Evolutionary conservation across 1,139 yeast species (phyloP), one percentile per base, ranked within the genome.

Genomic region (Saccharomyces hybrid): DNA sequence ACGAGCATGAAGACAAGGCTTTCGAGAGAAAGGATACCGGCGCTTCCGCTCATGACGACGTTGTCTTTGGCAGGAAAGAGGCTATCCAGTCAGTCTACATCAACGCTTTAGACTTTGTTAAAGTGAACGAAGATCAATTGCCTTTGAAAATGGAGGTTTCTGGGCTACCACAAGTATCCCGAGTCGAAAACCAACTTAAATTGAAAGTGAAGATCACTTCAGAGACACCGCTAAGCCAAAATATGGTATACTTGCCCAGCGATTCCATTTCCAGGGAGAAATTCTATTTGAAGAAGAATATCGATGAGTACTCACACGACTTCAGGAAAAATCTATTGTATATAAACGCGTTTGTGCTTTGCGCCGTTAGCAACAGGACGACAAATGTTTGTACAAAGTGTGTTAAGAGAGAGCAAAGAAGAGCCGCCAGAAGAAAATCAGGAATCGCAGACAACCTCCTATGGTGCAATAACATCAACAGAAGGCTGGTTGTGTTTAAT

Each of bases 131-230:
- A 28, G 67, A 72, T 11, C 65, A 70, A 11, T 73, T 86, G 57
- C 89, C 89, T 3, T 86, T 82, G 70, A 73, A 77, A 54, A 65
- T 91, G 57, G 71, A 73, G 31, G 73, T 90, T 1, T 73, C 77
- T 11, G 86, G 83, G 54, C 73, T 91, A 52, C 97, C 97, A 1
- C 72, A 79, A 9, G 83, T 83, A 62, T 88, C 96, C 8, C 80
- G 99, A 61, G 98, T 93, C 4, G 99, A 93, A 71, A 93, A 97
- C 21, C 98, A 93, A 73, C 88, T 91, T 67, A 91, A 89, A 69
- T 75, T 93, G 55, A 78, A 80, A 52, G 72, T 93, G 31, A 71
- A 80, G 6, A 74, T 89, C 51, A 77, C 82, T 34, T 96, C 96
- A 2, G 80, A 88, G 9, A 14, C 29, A 27, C 12, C 44, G 2